Evolutionary conservation across 2,329 filamentous ascomycete species (phyloP).

Genomic region (Trichoderma simmonsii): DNA sequence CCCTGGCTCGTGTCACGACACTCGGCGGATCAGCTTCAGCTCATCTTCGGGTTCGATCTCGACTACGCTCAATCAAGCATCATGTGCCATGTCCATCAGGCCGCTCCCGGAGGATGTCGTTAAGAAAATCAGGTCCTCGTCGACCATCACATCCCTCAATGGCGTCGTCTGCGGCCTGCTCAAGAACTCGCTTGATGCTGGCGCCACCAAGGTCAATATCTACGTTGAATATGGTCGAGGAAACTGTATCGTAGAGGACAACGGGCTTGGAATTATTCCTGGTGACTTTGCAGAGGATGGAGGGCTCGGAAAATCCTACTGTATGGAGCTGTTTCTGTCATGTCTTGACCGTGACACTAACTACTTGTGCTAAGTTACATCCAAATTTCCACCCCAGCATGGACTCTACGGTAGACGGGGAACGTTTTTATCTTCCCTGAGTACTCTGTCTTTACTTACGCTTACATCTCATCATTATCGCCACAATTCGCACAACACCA

Average conservation of each 20-base stretch:
- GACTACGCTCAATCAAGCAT: slow-evolving; percentile 22
- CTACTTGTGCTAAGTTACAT: slow-evolving; percentile 62
- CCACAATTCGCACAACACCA: slow-evolving; percentile 58
- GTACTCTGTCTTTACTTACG: slow-evolving; percentile 70
- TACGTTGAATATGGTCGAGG: slow-evolving; percentile 73
- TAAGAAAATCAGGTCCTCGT: slow-evolving; percentile 81
- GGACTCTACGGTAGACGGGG: slow-evolving; percentile 65
- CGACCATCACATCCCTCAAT: slow-evolving; percentile 71
- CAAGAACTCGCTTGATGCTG: slow-evolving; percentile 81
- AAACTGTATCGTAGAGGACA: slow-evolving; percentile 76
- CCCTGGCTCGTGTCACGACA: slow-evolving; percentile 1
- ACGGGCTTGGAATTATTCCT: slow-evolving; percentile 74
- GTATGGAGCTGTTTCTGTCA: slow-evolving; percentile 47
- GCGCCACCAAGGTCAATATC: slow-evolving; percentile 65
- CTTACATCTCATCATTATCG: slow-evolving; percentile 68
- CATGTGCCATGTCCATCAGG: slow-evolving; percentile 57
- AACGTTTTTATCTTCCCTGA: slow-evolving; percentile 73
- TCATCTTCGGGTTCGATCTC: neutral
- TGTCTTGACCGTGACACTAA: slow-evolving; percentile 10
- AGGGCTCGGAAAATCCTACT: slow-evolving; percentile 68
- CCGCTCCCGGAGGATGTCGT: slow-evolving; percentile 68
- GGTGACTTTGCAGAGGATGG: slow-evolving; percentile 68
- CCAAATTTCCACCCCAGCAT: slow-evolving; percentile 55
- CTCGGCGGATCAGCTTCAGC: neutral
- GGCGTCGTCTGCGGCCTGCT: slow-evolving; percentile 68